Conservation (phyloP, 2,329 filamentous ascomycete species). For the Colletotrichum neosansevieriae region DNA sequence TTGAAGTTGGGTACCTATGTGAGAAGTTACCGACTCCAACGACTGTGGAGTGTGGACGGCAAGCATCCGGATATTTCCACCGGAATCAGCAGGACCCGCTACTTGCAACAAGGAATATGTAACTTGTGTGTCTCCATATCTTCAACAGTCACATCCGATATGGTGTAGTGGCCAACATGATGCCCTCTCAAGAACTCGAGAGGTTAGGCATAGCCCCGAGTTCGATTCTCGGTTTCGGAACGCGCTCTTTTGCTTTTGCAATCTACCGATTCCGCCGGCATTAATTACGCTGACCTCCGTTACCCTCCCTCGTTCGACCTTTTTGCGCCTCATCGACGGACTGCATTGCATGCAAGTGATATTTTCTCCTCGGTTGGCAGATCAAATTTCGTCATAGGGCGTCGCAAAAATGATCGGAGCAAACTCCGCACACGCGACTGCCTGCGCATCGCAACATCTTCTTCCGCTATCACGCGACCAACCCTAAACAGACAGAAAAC, state of each 20-base stretch:
- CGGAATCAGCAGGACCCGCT: neutral
- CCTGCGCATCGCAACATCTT: too few species aligned
- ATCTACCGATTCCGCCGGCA: too few species aligned
- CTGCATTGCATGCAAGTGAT: too few species aligned
- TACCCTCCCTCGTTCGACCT: accelerated
- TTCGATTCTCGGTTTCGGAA: conserved; percentile 37
- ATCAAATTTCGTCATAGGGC: too few species aligned
- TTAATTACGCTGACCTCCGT: too few species aligned
- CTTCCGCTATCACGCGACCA: too few species aligned
- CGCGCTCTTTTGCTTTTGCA: neutral
- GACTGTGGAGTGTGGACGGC: neutral
- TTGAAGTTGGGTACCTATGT: too few species aligned
- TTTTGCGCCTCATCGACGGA: neutral
- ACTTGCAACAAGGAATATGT: too few species aligned
- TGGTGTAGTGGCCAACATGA: conserved; percentile 40
- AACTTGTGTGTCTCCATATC: too few species aligned
- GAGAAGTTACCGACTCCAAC: neutral
- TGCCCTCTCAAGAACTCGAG: conserved; percentile 33
- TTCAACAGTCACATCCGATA: conserved; percentile 10
- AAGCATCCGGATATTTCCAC: neutral
- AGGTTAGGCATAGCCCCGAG: conserved; percentile 38
- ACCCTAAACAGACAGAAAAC: neutral
- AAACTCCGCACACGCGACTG: too few species aligned
- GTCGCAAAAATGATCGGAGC: too few species aligned
- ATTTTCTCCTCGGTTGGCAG: neutral